phyloP scores from a whole-genome alignment of 179 eudicot species.

The Silene noctiflora region DNA sequence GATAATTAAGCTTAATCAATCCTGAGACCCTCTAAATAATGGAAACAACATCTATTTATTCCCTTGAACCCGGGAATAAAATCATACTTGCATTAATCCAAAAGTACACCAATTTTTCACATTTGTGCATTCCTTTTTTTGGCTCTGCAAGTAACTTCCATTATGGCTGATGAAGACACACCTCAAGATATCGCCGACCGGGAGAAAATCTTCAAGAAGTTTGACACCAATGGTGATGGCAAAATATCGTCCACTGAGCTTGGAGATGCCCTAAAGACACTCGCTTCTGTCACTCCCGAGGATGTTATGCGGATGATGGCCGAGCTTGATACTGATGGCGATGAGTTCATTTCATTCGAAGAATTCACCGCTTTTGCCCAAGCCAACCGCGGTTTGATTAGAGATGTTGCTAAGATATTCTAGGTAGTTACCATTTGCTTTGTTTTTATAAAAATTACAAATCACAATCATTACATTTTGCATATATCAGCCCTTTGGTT shows the following conservation, averaged over 20 bases:
- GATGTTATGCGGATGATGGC: conserved; percentile 54
- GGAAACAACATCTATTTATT: conserved; percentile 17
- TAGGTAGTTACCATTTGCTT: conserved; percentile 15
- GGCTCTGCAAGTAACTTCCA: not conserved
- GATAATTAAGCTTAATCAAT: conserved; percentile 9
- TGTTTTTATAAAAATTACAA: not conserved
- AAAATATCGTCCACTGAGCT: conserved; percentile 53
- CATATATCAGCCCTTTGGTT: conserved; percentile 5
- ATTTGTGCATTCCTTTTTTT: not conserved
- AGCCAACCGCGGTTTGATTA: conserved; percentile 57
- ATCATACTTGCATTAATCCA: conserved; percentile 6
- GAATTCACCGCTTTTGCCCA: conserved; percentile 53
- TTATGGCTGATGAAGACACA: conserved; percentile 41
- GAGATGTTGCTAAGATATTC: conserved; percentile 63
- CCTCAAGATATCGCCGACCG: conserved; percentile 50
- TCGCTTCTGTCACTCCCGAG: conserved; percentile 48
- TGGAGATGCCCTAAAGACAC: conserved; percentile 49
- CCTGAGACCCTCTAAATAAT: conserved; percentile 10
- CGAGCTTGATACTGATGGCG: conserved; percentile 64
- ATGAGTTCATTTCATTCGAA: conserved; percentile 56
- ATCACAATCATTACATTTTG: not conserved
- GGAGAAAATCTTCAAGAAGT: conserved; percentile 56
- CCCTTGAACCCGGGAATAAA: not conserved
- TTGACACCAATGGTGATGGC: conserved; percentile 60
- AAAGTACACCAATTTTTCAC: not conserved